phyloP scores from a whole-genome alignment of 2,329 filamentous ascomycete genomes.

The Claviceps africana region DNA sequence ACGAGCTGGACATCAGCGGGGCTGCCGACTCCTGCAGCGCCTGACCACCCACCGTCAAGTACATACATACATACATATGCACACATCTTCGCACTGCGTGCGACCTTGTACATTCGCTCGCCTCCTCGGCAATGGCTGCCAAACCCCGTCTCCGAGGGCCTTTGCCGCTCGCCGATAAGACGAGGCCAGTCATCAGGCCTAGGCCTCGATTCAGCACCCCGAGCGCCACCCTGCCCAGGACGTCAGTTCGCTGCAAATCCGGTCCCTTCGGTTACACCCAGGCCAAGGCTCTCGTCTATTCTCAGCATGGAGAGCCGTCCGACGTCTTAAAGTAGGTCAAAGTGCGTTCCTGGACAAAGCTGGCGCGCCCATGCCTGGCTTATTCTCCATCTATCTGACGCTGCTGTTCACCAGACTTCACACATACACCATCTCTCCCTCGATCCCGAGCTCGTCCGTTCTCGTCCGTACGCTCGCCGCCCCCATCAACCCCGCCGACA shows the following conservation, averaged over 20 bases:
- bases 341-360: constrained; percentile 7
- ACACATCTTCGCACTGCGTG: neutral
- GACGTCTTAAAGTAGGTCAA: constrained; percentile 56
- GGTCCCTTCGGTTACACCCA: constrained; percentile 70
- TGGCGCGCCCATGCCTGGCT: neutral
- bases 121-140: constrained; percentile 10
- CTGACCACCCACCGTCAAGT: neutral
- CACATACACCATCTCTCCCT: constrained; percentile 62
- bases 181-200: constrained; percentile 11
- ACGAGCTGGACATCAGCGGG: neutral
- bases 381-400: too few species aligned
- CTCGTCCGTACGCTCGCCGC: constrained; percentile 80
- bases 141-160: constrained; percentile 12
- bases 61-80: neutral
- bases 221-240: constrained; percentile 11
- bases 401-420: constrained; percentile 40
- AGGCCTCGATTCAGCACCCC: constrained; percentile 7
- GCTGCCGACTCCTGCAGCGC: neutral
- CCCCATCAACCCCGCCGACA: constrained; percentile 92
- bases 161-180: constrained; percentile 11
- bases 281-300: constrained; percentile 68
- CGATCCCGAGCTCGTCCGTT: constrained; percentile 47
- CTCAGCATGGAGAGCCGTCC: constrained; percentile 58
- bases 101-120: neutral
- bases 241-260: constrained; percentile 34